phyloP scores from a whole-genome alignment of 2,329 filamentous ascomycete species.

The Trichoderma koningii region DNA sequence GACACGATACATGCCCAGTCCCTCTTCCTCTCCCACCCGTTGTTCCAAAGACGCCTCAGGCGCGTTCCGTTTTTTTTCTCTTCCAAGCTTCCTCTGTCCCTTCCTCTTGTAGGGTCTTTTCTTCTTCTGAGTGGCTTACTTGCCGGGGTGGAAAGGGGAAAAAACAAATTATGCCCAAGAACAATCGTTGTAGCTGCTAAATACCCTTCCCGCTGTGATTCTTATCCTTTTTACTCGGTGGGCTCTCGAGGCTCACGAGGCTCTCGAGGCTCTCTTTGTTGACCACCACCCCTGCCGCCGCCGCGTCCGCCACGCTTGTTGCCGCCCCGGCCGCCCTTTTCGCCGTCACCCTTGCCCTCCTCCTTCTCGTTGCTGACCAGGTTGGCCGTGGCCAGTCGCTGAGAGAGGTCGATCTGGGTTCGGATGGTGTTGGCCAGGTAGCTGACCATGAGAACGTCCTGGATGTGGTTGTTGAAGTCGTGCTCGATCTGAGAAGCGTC shows the following conservation, averaged over 20 bases:
- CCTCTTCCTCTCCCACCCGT: conserved; percentile 31
- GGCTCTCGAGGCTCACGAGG: conserved; percentile 47
- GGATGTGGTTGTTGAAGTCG: conserved; percentile 99
- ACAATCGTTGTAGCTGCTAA: conserved; percentile 15
- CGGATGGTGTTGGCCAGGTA: conserved; percentile 98
- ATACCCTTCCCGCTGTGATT: neutral
- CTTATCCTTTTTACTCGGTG: conserved; percentile 37
- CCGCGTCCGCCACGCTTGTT: conserved; percentile 56
- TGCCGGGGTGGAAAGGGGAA: conserved; percentile 7
- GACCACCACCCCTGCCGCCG: conserved; percentile 53
- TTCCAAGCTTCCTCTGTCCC: conserved; percentile 15
- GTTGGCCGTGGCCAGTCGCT: conserved; percentile 82
- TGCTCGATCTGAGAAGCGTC: conserved; percentile 86
- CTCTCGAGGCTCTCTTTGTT: conserved; percentile 54
- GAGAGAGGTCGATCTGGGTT: conserved; percentile 97
- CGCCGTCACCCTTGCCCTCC: conserved; percentile 51
- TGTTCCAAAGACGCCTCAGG: conserved; percentile 32
- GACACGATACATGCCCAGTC: conserved; percentile 39
- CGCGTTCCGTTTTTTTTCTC: conserved; percentile 14
- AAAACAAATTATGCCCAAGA: conserved; percentile 22
- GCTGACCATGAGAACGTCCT: conserved; percentile 96
- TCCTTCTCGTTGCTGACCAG: conserved; percentile 56
- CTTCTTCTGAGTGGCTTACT: neutral
- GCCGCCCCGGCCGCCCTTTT: conserved; percentile 50
- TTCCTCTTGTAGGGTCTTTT: conserved; percentile 13